Evolutionary conservation across 495 filamentous ascomycete genomes (phyloP).

Genomic region (Evernia prunastri): DNA sequence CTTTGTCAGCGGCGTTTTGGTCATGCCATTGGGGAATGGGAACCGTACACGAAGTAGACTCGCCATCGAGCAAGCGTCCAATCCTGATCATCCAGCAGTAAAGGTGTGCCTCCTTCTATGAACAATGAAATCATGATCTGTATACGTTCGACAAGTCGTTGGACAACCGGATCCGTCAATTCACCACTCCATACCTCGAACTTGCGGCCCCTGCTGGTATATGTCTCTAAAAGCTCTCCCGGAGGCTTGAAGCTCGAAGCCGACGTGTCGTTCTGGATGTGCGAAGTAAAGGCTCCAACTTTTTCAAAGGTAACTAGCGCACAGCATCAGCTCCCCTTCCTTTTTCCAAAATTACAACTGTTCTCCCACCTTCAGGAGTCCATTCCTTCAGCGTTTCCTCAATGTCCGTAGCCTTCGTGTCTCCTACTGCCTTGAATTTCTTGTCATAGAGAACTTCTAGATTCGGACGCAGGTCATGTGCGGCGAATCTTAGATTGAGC

Average conservation of each 20-base stretch:
- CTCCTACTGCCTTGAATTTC: constrained; percentile 66
- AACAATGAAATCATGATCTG: constrained; percentile 80
- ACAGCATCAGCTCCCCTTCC: not conserved
- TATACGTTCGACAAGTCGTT: constrained; percentile 62
- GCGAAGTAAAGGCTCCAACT: constrained; percentile 51
- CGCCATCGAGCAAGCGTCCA: constrained; percentile 78
- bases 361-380: constrained; percentile 56
- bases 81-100: constrained; percentile 65
- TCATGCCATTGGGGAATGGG: constrained; percentile 22
- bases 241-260: constrained; percentile 57
- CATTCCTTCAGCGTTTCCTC: constrained; percentile 57
- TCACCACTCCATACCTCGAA: constrained; percentile 60
- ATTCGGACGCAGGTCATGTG: constrained; percentile 72
- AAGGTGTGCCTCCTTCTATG: constrained; percentile 78
- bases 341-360: too few species aligned
- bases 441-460: constrained; percentile 63
- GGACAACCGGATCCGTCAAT: constrained; percentile 51
- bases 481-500: constrained; percentile 70
- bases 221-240: constrained; percentile 48
- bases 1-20: constrained; percentile 7
- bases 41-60: constrained; percentile 69
- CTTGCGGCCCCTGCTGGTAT: constrained; percentile 41
- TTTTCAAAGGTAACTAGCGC: constrained; percentile 55
- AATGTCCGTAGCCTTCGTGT: constrained; percentile 63
- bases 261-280: constrained; percentile 45